Base-by-base conservation (phyloP, 75 land plant species). In the Larix kaempferi region DNA sequence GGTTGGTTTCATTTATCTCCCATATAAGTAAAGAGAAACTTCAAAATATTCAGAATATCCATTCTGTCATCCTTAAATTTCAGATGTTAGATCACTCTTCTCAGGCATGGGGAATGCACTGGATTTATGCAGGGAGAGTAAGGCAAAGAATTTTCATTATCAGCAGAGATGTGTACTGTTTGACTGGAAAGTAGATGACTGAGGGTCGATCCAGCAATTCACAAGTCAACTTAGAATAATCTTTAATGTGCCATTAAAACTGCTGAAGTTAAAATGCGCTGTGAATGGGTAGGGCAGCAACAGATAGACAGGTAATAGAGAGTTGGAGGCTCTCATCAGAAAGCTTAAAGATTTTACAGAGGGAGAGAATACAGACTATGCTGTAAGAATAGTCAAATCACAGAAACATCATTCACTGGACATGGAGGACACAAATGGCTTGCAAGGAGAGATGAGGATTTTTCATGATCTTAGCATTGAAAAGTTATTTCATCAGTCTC, bases 401-500 rank as follows among this genome's bases (percentile, higher is more conserved):
- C 98, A 92, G 72, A 94, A 91, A 76, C 98, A 96, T 72, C 93
- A 92, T 65, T 57, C 84, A 66, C 82, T 96, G 89, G 93, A 96
- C 73, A 85, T 57, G 71, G 98, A 90, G 72, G 99, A 94, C 78
- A 94, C 89, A 56, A 82, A 91, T 57, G 88, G 88, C 72, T 75
- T 94, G 76, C 82, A 95, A 98, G 92, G 86, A 87, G n/a, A n/a
- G 99, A 98, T 77, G 82, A 87, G 71, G 93, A 91, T 76, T 82
- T 49, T 94, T 98, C 76, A 82, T 94, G 19, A 77, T 67, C 25
- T 29, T 66, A n/a, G 88, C 98, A 56, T 78, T 98, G 86, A 87
- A 92, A 61, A 90, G 91, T 73, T 98, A 98, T 78, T 95, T 85
- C 88, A 96, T n/a, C 84, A 93, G 84, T 96, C n/a, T 93, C 98